phyloP scores from a whole-genome alignment of 202 grass and related monocot genomes.

The Setaria viridis region DNA sequence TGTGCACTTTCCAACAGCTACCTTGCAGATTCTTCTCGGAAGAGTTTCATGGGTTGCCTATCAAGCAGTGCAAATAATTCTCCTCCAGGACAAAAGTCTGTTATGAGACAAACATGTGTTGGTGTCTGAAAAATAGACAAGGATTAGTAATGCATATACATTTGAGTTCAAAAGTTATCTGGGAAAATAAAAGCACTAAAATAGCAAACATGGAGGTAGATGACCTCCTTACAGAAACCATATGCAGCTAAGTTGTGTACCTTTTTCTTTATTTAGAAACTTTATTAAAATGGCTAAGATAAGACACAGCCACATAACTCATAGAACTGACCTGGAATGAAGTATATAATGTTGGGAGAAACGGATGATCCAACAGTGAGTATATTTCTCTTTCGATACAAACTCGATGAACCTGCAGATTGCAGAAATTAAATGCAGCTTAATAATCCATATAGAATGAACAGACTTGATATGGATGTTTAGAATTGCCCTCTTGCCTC shows the following conservation, averaged over 20 bases:
- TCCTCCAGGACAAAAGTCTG: slow-evolving; percentile 96
- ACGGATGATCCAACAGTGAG: slow-evolving; percentile 91
- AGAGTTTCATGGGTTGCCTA: slow-evolving; percentile 87
- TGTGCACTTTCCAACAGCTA: slow-evolving; percentile 37
- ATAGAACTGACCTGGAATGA: slow-evolving; percentile 86
- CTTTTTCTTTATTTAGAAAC: slow-evolving; percentile 37
- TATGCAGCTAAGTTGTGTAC: neutral
- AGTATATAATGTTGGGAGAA: slow-evolving; percentile 93
- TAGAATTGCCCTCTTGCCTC: neutral
- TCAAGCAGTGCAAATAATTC: slow-evolving; percentile 96
- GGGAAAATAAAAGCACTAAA: slow-evolving; percentile 3
- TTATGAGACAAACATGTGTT: slow-evolving; percentile 99
- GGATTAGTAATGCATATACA: slow-evolving; percentile 38
- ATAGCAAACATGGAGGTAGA: slow-evolving; percentile 11
- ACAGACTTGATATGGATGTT: neutral
- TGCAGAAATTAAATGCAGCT: slow-evolving; percentile 27
- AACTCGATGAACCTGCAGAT: slow-evolving; percentile 87
- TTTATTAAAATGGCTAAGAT: slow-evolving; percentile 21
- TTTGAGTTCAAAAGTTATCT: slow-evolving; percentile 20
- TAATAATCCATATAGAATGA: slow-evolving; percentile 6
- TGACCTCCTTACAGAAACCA: slow-evolving; percentile 18
- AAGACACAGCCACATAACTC: neutral
- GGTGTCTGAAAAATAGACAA: slow-evolving; percentile 72
- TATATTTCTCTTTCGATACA: slow-evolving; percentile 98
- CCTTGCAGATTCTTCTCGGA: slow-evolving; percentile 95